Percentiles rank a stretch among this genome's conserved stretches.
Conservation (phyloP, 2,329 filamentous ascomycete genomes). For the Neospermospora avenae region DNA sequence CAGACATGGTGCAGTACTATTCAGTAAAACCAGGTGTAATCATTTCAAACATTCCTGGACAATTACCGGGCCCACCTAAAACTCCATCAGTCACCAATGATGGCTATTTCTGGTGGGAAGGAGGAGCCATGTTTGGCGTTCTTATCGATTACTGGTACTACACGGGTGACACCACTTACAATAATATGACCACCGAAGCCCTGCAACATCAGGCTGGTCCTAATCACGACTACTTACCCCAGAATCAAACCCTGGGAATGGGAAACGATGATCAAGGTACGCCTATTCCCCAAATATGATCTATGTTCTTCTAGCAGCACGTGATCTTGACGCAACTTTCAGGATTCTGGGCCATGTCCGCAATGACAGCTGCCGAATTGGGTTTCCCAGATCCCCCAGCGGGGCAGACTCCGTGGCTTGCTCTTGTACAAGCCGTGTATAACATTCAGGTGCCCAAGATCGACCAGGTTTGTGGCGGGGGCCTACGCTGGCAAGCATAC, state of each 20-base stretch:
- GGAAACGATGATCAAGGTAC: slow-evolving; percentile 67
- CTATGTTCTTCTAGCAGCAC: not conserved
- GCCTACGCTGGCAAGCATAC: slow-evolving; percentile 80
- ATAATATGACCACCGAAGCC: slow-evolving; percentile 52
- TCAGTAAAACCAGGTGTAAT: slow-evolving; percentile 37
- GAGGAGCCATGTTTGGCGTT: slow-evolving; percentile 53
- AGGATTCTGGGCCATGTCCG: slow-evolving; percentile 66
- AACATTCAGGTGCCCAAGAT: slow-evolving; percentile 72
- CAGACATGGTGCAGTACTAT: slow-evolving; percentile 50
- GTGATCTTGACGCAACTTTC: not conserved
- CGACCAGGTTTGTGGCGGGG: slow-evolving; percentile 67
- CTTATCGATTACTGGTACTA: slow-evolving; percentile 81
- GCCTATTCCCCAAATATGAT: not conserved
- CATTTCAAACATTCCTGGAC: slow-evolving; percentile 46
- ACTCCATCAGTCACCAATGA: slow-evolving; percentile 11
- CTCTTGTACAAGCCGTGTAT: slow-evolving; percentile 74
- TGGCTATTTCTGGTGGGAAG: slow-evolving; percentile 31
- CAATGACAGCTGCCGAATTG: slow-evolving; percentile 66
- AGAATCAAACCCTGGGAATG: slow-evolving; percentile 54
- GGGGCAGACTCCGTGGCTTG: slow-evolving; percentile 60
- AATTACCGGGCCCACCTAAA: slow-evolving; percentile 38
- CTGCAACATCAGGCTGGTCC: slow-evolving; percentile 71
- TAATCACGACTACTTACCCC: slow-evolving; percentile 71
- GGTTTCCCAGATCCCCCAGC: slow-evolving; percentile 54
- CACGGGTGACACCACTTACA: slow-evolving; percentile 66